phyloP scores from a whole-genome alignment of 805 yeast species.

The Metschnikowia henanensis region DNA sequence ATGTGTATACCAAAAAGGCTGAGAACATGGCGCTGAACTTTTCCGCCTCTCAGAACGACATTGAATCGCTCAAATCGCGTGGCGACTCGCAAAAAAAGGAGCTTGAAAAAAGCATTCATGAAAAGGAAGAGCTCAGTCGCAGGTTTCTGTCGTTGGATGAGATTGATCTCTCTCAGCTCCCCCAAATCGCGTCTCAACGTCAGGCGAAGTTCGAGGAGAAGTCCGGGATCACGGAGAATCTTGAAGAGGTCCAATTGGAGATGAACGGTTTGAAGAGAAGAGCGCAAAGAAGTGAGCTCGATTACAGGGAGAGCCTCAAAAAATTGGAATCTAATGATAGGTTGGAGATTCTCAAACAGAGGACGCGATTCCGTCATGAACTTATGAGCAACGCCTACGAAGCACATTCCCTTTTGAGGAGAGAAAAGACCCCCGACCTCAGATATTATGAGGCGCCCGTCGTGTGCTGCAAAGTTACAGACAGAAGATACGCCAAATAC shows the following conservation, averaged over 20 bases:
- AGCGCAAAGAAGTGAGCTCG: conserved; percentile 9
- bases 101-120: conserved; percentile 11
- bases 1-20: conserved; percentile 1
- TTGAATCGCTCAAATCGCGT: conserved; percentile 14
- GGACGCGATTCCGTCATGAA: conserved; percentile 29
- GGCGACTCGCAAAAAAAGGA: conserved; percentile 16
- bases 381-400: conserved; percentile 41
- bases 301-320: conserved; percentile 13
- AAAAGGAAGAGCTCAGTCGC: conserved; percentile 10
- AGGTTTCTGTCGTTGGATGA: conserved; percentile 8
- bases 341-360: conserved; percentile 40
- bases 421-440: conserved; percentile 37
- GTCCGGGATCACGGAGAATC: conserved; percentile 31
- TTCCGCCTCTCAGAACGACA: conserved; percentile 11
- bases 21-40: conserved; percentile 8
- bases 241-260: conserved; percentile 10
- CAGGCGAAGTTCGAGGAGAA: conserved; percentile 18
- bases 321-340: conserved; percentile 43
- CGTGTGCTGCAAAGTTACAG: conserved; percentile 56
- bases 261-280: conserved; percentile 10
- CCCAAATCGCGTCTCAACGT: conserved; percentile 6
- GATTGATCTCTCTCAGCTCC: conserved; percentile 11
- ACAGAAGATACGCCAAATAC: conserved; percentile 49
- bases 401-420: conserved; percentile 37
- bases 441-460: conserved; percentile 74